Conservation (phyloP, 176 grass and related monocot species). For the Lolium perenne region DNA sequence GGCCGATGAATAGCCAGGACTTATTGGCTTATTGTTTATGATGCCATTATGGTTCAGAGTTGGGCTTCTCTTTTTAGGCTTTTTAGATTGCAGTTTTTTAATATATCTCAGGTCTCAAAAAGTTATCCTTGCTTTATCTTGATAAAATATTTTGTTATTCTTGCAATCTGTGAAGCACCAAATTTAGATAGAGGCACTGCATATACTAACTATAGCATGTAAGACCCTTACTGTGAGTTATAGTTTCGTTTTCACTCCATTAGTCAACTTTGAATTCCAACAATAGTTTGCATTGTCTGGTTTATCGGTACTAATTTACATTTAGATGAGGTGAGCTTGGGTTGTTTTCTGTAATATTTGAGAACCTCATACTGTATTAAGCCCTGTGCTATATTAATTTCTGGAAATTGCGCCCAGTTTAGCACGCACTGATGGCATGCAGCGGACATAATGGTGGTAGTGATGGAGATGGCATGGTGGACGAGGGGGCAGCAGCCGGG, state of each 20-base stretch:
- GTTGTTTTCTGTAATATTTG: background rate
- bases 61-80: too few species aligned
- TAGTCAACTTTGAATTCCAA: background rate
- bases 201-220: constrained; percentile 95
- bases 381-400: background rate
- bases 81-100: too few species aligned
- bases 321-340: background rate
- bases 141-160: too few species aligned
- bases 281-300: background rate
- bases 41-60: too few species aligned
- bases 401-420: too few species aligned
- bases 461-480: constrained; percentile 16
- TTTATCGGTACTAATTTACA: constrained; percentile 5
- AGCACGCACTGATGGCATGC: background rate
- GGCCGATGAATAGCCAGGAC: too few species aligned
- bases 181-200: constrained; percentile 19
- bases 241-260: constrained; percentile 5
- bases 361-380: background rate
- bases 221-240: constrained; percentile 66
- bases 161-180: too few species aligned
- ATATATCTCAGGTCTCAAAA: too few species aligned
- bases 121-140: too few species aligned
- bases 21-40: too few species aligned
- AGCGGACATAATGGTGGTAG: background rate
- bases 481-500: constrained; percentile 15